These are phyloP conservation scores for Citeromyces nyonsensis DNA, from an alignment of 805 yeast species.

Conservation along the genomic window DNA sequence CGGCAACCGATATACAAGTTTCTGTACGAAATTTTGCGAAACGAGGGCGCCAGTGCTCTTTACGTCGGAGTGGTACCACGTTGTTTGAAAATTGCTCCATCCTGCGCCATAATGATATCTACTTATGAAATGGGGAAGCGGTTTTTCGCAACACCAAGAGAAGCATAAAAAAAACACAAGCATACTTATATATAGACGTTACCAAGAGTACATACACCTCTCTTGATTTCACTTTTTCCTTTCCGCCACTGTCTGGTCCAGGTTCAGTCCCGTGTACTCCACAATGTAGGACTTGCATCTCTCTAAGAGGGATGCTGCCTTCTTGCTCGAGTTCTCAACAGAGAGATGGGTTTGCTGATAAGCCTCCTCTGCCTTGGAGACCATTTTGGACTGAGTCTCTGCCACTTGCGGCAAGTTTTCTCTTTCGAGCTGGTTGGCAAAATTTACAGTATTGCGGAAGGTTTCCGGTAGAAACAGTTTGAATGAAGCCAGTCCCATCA, in stretches of 20 bases:
- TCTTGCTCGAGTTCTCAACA: constrained; percentile 12
- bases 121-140: constrained; percentile 83
- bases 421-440: constrained; percentile 47
- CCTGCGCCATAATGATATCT: constrained; percentile 97
- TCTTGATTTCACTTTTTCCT: constrained; percentile 21
- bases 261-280: constrained; percentile 50
- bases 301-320: constrained; percentile 12
- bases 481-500: constrained; percentile 50
- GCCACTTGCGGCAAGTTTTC: constrained; percentile 49
- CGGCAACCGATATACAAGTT: constrained; percentile 49
- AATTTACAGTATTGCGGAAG: constrained; percentile 38
- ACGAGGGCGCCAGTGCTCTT: constrained; percentile 74
- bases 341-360: constrained; percentile 26
- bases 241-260: constrained; percentile 48
- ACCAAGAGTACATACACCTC: no score
- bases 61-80: constrained; percentile 82
- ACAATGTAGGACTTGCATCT: constrained; percentile 27
- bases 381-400: constrained; percentile 35
- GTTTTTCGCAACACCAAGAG: constrained; percentile 16
- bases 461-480: constrained; percentile 61
- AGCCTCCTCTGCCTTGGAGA: constrained; percentile 26
- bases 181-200: no score
- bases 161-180: no score
- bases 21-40: constrained; percentile 41
- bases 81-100: constrained; percentile 83